Evolutionary conservation across 257 asterid species (phyloP).

Genomic region (Solanum chilense): DNA sequence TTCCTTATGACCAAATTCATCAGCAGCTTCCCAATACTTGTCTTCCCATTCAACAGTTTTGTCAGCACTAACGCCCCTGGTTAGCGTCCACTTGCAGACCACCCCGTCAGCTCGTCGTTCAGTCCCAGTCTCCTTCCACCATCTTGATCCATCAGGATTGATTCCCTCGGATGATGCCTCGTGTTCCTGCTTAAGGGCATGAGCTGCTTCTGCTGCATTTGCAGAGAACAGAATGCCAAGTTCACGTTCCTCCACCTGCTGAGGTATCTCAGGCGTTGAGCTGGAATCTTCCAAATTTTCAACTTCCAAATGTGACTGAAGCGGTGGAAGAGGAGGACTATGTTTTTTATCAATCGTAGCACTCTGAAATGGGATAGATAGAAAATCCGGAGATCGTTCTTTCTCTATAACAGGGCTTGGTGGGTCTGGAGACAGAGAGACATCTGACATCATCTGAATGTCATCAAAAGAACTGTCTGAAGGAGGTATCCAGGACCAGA

Average conservation of each 20-base stretch:
- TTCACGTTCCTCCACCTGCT: slow-evolving; percentile 49
- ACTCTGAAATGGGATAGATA: slow-evolving; percentile 70
- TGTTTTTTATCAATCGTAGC: slow-evolving; percentile 25
- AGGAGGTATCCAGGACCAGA: slow-evolving; percentile 96
- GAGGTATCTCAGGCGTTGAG: slow-evolving; percentile 31
- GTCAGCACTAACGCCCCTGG: slow-evolving; percentile 70
- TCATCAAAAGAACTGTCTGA: slow-evolving; percentile 11
- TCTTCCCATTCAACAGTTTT: slow-evolving; percentile 80
- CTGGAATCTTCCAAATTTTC: slow-evolving; percentile 19
- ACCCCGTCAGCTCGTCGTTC: slow-evolving; percentile 83
- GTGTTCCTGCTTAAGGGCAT: slow-evolving; percentile 38
- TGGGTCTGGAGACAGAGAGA: slow-evolving; percentile 27
- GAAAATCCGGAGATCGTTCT: slow-evolving; percentile 39
- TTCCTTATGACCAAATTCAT: slow-evolving; percentile 83
- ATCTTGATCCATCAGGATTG: slow-evolving; percentile 62
- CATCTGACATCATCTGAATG: slow-evolving; percentile 18
- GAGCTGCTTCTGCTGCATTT: slow-evolving; percentile 73
- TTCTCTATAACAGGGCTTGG: slow-evolving; percentile 53
- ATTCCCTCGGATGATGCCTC: slow-evolving; percentile 35
- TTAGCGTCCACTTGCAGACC: slow-evolving; percentile 75
- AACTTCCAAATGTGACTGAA: slow-evolving; percentile 52
- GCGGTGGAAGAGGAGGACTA: slow-evolving; percentile 51
- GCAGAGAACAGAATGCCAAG: slow-evolving; percentile 55
- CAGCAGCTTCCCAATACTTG: slow-evolving; percentile 97
- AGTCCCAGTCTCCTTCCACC: slow-evolving; percentile 96